Evolutionary conservation across 1,284 basidiomycete genomes (phyloP), one percentile per base, ranked within the genome.

Genomic region (Phlebopus sp.): DNA sequence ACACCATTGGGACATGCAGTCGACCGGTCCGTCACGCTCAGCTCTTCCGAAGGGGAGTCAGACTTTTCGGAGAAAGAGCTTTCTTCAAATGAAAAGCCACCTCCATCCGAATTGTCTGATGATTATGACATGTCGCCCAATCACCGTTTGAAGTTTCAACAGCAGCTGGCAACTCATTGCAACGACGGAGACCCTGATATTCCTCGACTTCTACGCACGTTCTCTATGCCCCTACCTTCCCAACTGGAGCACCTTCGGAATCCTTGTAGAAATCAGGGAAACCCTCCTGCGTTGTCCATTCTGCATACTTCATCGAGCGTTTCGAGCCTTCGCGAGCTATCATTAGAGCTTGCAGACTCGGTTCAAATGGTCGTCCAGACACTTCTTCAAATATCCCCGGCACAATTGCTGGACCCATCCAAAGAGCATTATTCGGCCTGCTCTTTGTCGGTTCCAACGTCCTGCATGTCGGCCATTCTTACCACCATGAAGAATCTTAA

Each of bases 381-480:
- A 0, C 77, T 96, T 54, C 76, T 95, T 2, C 91, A 93, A 60
- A 76, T 95, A 49, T 89, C 90, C 0, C 92, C 92, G 1, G 81
- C 87, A 0, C 92, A 95, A 63, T 71, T 95, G n/a, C 77, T 95
- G 29, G 92, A 95, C 60, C 83, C 88, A n/a, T 85, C 86, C 5
- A 93, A 90, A 64, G 92, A 95, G 63, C 91, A 93, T 62, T 90
- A 92, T 60, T 86, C 92, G 2, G 86, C 89, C 23, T 94, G 90
- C 64, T 80, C 91, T 0, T 69, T 95, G 14, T 85, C 90, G 30
- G 78, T 95, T 40, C 92, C 92, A 3, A 89, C 88, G 0, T 81
- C 92, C 2, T 90, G 86, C 51, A 76, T 96, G 64, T 86, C 89
- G n/a, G 89, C 90, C 18, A 77, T 96, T 63, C 80, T 95, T 61